Conservation (phyloP, 2,329 filamentous ascomycete genomes). For the Apiospora koreana region DNA sequence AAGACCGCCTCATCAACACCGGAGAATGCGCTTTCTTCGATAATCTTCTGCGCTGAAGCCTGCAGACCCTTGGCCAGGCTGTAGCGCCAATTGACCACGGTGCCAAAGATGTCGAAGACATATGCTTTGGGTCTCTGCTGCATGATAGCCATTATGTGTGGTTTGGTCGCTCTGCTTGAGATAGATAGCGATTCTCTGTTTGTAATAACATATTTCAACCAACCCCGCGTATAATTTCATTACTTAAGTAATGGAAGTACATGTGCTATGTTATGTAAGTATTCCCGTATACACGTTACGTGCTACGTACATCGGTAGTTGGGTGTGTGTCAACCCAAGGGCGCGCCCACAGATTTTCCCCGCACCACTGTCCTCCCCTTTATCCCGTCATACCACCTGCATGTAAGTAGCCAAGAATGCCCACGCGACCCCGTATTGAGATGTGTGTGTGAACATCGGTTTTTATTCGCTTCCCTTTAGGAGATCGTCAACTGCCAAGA, state of each 20-base stretch:
- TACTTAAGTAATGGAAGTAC: background rate
- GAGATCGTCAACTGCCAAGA: no score
- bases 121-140: constrained; percentile 40
- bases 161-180: background rate
- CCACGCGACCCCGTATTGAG: no score
- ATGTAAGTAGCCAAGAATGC: background rate
- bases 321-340: background rate
- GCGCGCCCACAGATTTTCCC: background rate
- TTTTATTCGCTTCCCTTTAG: no score
- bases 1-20: constrained; percentile 41
- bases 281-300: no score
- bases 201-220: background rate
- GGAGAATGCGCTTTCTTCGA: constrained; percentile 44
- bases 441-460: no score
- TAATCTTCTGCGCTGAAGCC: constrained; percentile 36
- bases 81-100: constrained; percentile 64
- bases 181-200: background rate
- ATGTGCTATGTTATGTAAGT: no score
- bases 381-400: background rate
- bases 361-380: background rate
- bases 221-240: rapidly evolving
- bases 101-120: constrained; percentile 63
- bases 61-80: constrained; percentile 53
- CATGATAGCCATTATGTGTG: background rate
- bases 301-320: no score